Percentiles rank a stretch among this genome's conserved stretches.
These are phyloP conservation scores for Mortierella sp. DNA, from an alignment of 371 early-diverging fungal species.

Conservation along the genomic window DNA sequence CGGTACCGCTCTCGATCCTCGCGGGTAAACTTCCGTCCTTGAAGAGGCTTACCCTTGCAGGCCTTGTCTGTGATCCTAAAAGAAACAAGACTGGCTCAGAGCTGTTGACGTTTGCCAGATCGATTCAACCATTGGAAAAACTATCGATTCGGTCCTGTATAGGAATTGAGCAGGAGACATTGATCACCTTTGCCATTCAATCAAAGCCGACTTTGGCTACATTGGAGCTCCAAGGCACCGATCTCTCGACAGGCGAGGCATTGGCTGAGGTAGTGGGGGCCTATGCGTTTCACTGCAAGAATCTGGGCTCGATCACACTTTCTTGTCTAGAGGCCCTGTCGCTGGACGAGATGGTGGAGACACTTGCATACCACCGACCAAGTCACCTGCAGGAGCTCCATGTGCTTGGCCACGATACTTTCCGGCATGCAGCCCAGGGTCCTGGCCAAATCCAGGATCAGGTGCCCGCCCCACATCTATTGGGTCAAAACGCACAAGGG, in stretches of 20 bases:
- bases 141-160: constrained; percentile 45
- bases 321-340: constrained; percentile 31
- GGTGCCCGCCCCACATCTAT: not conserved
- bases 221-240: constrained; percentile 42
- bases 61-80: constrained; percentile 34
- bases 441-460: not conserved
- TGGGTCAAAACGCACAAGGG: not conserved
- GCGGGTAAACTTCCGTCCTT: constrained; percentile 38
- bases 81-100: constrained; percentile 50
- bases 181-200: constrained; percentile 28
- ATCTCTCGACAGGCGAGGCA: constrained; percentile 33
- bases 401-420: constrained; percentile 40
- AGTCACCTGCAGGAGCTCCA: constrained; percentile 35
- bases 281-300: constrained; percentile 39
- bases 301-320: constrained; percentile 35
- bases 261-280: constrained; percentile 35
- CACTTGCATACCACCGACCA: constrained; percentile 13
- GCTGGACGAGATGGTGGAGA: constrained; percentile 37
- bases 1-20: constrained; percentile 47
- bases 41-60: constrained; percentile 44
- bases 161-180: constrained; percentile 36
- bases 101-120: constrained; percentile 34
- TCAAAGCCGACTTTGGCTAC: constrained; percentile 21
- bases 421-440: constrained; percentile 10
- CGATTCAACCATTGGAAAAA: constrained; percentile 35